Base-by-base conservation (phyloP, 805 yeast species). In the Hanseniaspora occidentalis region DNA sequence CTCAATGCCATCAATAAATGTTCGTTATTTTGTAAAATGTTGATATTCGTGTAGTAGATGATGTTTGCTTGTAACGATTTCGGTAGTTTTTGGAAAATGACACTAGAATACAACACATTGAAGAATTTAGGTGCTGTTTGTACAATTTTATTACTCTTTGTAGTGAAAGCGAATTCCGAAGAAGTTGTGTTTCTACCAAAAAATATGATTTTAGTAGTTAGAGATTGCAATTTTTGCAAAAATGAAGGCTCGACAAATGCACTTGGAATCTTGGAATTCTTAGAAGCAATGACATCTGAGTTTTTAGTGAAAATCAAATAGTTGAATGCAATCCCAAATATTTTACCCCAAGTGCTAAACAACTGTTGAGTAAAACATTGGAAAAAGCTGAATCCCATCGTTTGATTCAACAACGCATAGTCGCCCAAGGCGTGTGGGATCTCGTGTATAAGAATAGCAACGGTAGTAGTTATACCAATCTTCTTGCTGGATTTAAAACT, bases 341-440 rank as follows among this genome's bases (percentile, higher is more conserved):
- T 69, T 0, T 84, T 79, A 25, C 85, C 84, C 18, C 68, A 43
- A 1, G 82, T 78, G 2, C 86, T 78, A 25, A 78, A 50, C 40
- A 78, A 66, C 57, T 81, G 88, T 0, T 83, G 75, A 40, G 66
- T 67, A 68, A 79, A 66, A 2, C 84, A 85, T 46, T 75, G 75
- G 57, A 73, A 59, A 57, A 75, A 75, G 17, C 82, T 65, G 47
- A 77, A 71, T 0, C 89, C 89, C 18, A 79, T 78, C 3, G 54
- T 43, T 50, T 77, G 75, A 45, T 78, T 70, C 44, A 82, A 61
- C 20, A 82, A 61, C 0, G 86, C 88, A 59, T 77, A 82, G 52
- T 82, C 92, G 37, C 89, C 88, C 45, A 82, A 71, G 52, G 80
- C 85, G 54, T 82, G 92, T 5, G 92, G 92, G 37, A 81, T 71